Conservation (phyloP, 2,329 filamentous ascomycete genomes). For the Drechslera avenae region DNA sequence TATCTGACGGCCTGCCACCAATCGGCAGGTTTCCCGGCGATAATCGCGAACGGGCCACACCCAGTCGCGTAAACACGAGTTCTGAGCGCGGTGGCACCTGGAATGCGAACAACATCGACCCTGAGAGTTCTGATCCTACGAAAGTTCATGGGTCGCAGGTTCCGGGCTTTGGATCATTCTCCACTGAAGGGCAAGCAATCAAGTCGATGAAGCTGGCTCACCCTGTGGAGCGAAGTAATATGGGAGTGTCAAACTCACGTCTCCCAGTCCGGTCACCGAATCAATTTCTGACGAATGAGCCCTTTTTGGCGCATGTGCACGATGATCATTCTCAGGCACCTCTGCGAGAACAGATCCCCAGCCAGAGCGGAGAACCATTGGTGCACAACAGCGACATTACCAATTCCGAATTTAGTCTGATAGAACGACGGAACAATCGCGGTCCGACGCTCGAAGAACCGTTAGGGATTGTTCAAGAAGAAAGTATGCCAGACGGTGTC, state of each 20-base stretch:
- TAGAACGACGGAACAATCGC: neutral
- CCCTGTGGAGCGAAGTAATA: constrained; percentile 1
- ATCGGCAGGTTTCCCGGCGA: constrained; percentile 13
- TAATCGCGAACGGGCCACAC: constrained; percentile 16
- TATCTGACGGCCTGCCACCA: constrained; percentile 1
- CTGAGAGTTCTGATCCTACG: neutral
- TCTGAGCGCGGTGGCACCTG: constrained; percentile 4
- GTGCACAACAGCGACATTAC: neutral
- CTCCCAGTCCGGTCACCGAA: neutral
- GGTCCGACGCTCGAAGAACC: neutral
- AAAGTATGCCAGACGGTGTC: neutral
- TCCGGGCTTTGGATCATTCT: neutral
- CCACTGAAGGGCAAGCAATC: constrained; percentile 9
- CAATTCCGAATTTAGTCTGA: neutral
- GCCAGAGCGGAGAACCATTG: neutral
- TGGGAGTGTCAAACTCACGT: neutral
- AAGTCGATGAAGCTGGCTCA: constrained; percentile 4
- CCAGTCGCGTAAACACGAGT: constrained; percentile 8
- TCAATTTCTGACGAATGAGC: neutral
- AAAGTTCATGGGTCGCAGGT: neutral
- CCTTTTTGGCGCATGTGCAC: neutral
- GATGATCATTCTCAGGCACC: neutral
- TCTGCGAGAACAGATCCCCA: neutral
- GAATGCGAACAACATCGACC: neutral
- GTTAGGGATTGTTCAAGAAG: neutral